Conservation (phyloP, 495 filamentous ascomycete species). For the Podospora pseudocomata region DNA sequence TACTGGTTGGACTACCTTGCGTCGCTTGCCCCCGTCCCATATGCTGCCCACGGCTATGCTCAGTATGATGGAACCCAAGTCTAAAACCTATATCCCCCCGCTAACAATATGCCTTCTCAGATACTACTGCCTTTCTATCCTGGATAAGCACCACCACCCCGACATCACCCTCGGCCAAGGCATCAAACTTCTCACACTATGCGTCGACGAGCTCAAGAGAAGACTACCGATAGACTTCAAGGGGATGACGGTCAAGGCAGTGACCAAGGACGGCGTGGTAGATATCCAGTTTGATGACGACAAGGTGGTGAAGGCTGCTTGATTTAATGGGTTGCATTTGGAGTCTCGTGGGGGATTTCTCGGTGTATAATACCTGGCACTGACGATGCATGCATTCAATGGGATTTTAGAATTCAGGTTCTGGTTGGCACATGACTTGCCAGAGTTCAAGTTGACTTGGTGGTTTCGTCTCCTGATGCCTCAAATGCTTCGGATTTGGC, state of each 20-base stretch:
- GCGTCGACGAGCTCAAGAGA: slow-evolving; percentile 93
- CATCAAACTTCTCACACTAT: slow-evolving; percentile 85
- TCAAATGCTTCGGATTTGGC: slow-evolving; percentile 13
- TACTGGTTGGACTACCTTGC: slow-evolving; percentile 99
- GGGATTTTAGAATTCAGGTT: slow-evolving; percentile 1
- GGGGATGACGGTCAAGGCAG: slow-evolving; percentile 85
- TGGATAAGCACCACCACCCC: slow-evolving; percentile 97
- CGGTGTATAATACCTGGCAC: slow-evolving; percentile 32
- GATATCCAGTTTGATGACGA: slow-evolving; percentile 78
- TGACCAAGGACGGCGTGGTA: slow-evolving; percentile 85
- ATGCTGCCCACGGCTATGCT: slow-evolving; percentile 96
- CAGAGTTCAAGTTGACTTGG: neutral
- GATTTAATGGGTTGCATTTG: slow-evolving; percentile 13
- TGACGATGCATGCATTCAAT: slow-evolving; percentile 15
- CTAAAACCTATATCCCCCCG: too few relatives aligned
- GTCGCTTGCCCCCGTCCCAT: slow-evolving; percentile 78
- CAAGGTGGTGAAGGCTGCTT: slow-evolving; percentile 66
- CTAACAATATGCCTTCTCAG: slow-evolving; percentile 24
- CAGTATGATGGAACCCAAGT: slow-evolving; percentile 59
- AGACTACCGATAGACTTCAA: slow-evolving; percentile 98
- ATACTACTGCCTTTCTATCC: slow-evolving; percentile 92
- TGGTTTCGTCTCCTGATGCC: neutral
- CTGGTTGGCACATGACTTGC: slow-evolving; percentile 6
- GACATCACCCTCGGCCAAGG: slow-evolving; percentile 85
- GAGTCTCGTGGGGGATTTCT: slow-evolving; percentile 15